A percentile compares a stretch with the other conserved stretches of the same genome.
Conservation (phyloP, 2,329 filamentous ascomycete species). For the Claviceps capensis region DNA sequence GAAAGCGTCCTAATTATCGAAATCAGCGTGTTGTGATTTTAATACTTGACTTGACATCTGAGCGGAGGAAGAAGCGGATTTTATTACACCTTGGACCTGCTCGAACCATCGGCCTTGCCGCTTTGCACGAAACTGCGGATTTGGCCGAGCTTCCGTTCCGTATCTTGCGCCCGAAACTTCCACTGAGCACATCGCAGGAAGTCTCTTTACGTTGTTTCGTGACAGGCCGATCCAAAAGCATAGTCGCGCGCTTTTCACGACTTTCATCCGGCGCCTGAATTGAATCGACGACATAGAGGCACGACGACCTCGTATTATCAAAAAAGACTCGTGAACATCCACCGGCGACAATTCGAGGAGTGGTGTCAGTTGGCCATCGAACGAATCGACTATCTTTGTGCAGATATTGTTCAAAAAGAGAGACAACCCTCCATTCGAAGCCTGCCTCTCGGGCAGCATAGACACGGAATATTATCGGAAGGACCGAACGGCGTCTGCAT, state of each 20-base stretch:
- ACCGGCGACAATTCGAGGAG: not conserved
- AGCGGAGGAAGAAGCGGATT: not conserved
- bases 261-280: not conserved
- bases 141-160: not conserved
- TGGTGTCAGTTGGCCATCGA: not conserved
- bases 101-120: not conserved
- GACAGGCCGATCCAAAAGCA: not conserved
- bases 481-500: not conserved
- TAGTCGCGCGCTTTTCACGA: not conserved
- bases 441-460: not conserved
- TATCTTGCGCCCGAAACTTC: not conserved
- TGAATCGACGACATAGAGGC: not conserved
- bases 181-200: not conserved
- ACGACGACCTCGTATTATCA: not conserved
- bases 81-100: not conserved
- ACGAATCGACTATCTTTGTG: not conserved
- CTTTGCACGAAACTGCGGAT: not conserved
- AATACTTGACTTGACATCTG: not conserved
- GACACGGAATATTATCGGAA: not conserved
- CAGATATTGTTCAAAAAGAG: not conserved
- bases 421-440: not conserved
- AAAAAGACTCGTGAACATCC: not conserved
- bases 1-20: not conserved
- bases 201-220: not conserved
- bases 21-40: not conserved